These are phyloP conservation scores for Lecanoromycetidae sp. DNA, from an alignment of 2,329 filamentous ascomycete genomes.

Conservation along the genomic window DNA sequence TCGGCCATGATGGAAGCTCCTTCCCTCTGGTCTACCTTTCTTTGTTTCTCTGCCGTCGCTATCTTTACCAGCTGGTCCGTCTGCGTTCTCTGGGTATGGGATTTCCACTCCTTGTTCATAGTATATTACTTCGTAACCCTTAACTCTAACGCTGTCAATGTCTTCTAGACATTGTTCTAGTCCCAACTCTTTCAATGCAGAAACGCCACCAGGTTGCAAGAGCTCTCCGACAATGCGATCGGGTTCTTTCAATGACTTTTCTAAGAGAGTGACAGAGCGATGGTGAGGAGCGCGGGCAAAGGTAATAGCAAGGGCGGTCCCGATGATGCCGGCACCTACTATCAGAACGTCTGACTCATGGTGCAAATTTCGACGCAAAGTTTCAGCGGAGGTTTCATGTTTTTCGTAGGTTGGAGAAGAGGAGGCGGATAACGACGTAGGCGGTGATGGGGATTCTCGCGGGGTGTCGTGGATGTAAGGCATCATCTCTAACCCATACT, in stretches of 20 bases:
- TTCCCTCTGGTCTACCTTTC: constrained; percentile 52
- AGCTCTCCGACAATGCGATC: constrained; percentile 94
- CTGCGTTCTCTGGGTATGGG: constrained; percentile 57
- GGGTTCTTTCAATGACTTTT: constrained; percentile 80
- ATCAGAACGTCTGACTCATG: constrained; percentile 73
- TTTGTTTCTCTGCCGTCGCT: constrained; percentile 23
- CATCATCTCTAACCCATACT: no score
- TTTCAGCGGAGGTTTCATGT: constrained; percentile 1
- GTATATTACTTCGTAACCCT: constrained; percentile 82
- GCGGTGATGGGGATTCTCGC: neutral
- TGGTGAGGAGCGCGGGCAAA: constrained; percentile 78
- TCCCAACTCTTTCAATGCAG: constrained; percentile 68
- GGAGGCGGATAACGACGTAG: constrained; percentile 8
- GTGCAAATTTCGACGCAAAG: constrained; percentile 33
- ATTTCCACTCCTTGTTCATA: constrained; percentile 61
- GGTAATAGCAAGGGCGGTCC: constrained; percentile 77
- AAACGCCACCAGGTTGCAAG: constrained; percentile 80
- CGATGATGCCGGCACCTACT: constrained; percentile 81
- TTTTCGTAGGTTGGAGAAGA: constrained; percentile 3
- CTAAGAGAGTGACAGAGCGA: constrained; percentile 78
- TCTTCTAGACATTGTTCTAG: constrained; percentile 69
- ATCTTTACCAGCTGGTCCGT: constrained; percentile 10
- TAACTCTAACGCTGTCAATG: constrained; percentile 73
- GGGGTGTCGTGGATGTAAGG: constrained; percentile 12
- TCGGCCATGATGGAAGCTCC: constrained; percentile 84